Evolutionary conservation across 1,139 yeast species (phyloP).

Genomic region (Eremothecium sinecaudum): DNA sequence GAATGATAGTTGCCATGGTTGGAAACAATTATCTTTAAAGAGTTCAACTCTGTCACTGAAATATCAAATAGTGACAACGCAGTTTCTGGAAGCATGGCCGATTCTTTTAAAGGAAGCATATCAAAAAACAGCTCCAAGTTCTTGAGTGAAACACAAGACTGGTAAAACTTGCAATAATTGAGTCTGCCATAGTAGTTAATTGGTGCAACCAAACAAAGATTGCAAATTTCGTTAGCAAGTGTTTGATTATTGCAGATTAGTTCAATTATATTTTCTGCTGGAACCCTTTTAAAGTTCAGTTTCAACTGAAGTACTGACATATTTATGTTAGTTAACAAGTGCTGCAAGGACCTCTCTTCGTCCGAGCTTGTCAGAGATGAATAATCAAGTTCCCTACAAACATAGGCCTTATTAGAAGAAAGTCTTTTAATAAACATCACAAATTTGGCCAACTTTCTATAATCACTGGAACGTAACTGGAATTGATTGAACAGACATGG

Average conservation of each 20-base stretch:
- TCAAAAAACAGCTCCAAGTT: conserved; percentile 1
- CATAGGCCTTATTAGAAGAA: neutral
- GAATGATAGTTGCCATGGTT: neutral
- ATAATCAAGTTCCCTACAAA: conserved; percentile 4
- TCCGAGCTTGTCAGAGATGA: conserved; percentile 18
- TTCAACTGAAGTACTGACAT: neutral
- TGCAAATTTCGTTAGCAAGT: neutral
- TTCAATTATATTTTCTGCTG: neutral
- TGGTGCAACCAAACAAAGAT: neutral
- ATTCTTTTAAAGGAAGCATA: neutral
- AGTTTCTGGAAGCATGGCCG: neutral
- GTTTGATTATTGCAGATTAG: neutral
- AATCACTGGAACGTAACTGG: conserved; percentile 12
- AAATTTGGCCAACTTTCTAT: conserved; percentile 13
- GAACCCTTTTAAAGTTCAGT: neutral
- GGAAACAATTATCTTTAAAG: neutral
- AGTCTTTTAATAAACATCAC: conserved; percentile 11
- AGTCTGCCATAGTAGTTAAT: neutral
- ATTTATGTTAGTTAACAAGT: conserved; percentile 9
- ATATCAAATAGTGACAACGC: no score
- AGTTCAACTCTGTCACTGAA: neutral
- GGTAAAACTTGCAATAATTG: neutral
- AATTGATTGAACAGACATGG: conserved; percentile 18
- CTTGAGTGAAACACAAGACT: neutral
- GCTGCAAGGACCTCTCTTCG: conserved; percentile 16